These are phyloP conservation scores for Phlyctochytrium planicorne DNA, from an alignment of 192 early-diverging fungal species.

Conservation along the genomic window DNA sequence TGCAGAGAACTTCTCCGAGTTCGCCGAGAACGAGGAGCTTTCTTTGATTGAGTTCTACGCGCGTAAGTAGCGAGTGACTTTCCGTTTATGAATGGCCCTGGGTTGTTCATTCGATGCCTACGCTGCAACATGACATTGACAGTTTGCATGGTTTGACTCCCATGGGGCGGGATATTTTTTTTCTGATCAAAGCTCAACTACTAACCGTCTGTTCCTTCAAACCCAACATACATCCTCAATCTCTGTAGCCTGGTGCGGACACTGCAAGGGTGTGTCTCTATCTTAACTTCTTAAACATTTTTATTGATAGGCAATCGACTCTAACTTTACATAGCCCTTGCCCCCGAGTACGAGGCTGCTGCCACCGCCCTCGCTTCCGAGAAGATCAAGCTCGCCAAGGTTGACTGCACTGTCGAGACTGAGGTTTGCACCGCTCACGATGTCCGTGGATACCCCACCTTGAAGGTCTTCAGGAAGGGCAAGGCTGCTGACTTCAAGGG, in stretches of 20 bases:
- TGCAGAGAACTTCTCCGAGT: slow-evolving; percentile 59
- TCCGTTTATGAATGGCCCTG: background rate
- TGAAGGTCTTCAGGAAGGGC: slow-evolving; percentile 85
- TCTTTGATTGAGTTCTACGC: slow-evolving; percentile 94
- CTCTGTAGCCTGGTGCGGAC: slow-evolving; percentile 81
- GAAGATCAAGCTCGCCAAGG: slow-evolving; percentile 77
- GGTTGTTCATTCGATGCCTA: background rate
- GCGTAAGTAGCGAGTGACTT: slow-evolving; percentile 36
- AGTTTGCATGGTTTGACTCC: too few relatives aligned
- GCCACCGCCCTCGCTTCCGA: slow-evolving; percentile 62
- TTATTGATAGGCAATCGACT: background rate
- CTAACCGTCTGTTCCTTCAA: background rate
- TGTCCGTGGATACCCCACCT: slow-evolving; percentile 79
- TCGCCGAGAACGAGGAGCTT: slow-evolving; percentile 62
- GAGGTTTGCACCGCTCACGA: slow-evolving; percentile 39
- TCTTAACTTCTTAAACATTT: slow-evolving; percentile 4
- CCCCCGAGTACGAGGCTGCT: slow-evolving; percentile 81
- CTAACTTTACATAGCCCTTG: slow-evolving; percentile 50
- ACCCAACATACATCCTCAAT: background rate
- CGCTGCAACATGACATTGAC: too few relatives aligned
- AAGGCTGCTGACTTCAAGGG: slow-evolving; percentile 76
- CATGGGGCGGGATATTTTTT: too few relatives aligned
- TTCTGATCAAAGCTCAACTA: background rate
- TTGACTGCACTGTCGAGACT: slow-evolving; percentile 75
- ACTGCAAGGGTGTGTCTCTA: slow-evolving; percentile 71